phyloP scores from a whole-genome alignment of 352 stramenopile species.

The Globisporangium nunn region DNA sequence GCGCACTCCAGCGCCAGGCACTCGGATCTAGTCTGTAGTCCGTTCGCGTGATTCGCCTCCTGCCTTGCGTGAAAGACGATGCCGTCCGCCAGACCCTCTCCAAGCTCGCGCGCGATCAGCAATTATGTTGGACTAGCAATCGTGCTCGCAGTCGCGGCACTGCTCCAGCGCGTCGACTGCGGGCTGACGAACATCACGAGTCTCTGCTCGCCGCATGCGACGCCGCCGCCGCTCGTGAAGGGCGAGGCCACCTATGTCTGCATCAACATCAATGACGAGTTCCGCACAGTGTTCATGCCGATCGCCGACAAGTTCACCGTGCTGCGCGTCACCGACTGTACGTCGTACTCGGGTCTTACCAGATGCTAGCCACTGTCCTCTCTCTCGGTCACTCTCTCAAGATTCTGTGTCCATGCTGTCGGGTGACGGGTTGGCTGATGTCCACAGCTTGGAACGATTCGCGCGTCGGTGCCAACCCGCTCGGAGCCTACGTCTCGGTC shows the following conservation, averaged over 20 bases:
- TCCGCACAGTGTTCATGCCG: slow-evolving; percentile 68
- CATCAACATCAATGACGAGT: slow-evolving; percentile 72
- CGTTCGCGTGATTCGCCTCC: too few relatives aligned
- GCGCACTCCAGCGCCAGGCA: too few relatives aligned
- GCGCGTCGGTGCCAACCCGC: slow-evolving; percentile 40
- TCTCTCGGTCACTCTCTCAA: neutral
- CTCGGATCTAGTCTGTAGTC: too few relatives aligned
- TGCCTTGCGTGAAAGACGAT: neutral
- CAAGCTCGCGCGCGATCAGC: too few relatives aligned
- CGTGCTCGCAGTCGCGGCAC: neutral
- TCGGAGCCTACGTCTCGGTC: slow-evolving; percentile 52
- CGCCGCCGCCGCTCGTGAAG: slow-evolving; percentile 44
- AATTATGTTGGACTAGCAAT: neutral
- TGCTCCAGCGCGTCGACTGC: slow-evolving; percentile 5
- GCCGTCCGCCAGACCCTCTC: too few relatives aligned
- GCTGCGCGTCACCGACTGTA: slow-evolving; percentile 67
- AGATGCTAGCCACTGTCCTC: neutral
- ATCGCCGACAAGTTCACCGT: slow-evolving; percentile 74
- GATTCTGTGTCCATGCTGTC: neutral
- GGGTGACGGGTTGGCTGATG: neutral
- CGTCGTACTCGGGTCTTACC: slow-evolving; percentile 7
- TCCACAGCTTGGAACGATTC: slow-evolving; percentile 60
- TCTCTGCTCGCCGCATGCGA: slow-evolving; percentile 50
- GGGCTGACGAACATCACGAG: slow-evolving; percentile 48
- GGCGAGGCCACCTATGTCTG: slow-evolving; percentile 63